Evolutionary conservation across 148 eudicot species (phyloP), one percentile per base, ranked within the genome.

Genomic region (Limonium bicolor): DNA sequence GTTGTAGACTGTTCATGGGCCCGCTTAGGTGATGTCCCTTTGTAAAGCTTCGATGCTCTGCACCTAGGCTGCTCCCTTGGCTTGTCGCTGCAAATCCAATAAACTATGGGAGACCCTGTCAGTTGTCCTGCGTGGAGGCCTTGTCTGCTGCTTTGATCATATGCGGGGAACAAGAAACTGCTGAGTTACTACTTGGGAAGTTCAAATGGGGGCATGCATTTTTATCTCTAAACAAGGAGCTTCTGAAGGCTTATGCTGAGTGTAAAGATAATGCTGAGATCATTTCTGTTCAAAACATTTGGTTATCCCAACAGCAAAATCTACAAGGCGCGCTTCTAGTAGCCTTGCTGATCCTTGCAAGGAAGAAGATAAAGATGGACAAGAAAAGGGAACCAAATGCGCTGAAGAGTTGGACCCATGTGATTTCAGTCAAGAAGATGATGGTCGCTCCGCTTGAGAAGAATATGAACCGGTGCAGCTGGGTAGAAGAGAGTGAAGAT

Each of bases 201-300:
- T 90, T 90, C 77, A 90, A 90, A 51, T 90, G 99, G 99, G 99
- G 99, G 10, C 99, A 90, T 65, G 93, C 93, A 1, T 90, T 90
- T 56, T 62, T 90, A 69, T 90, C 99, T 46, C 93, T 90, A 3
- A 90, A 90, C 61, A 77, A 83, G 68, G 94, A 85, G 56, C 73
- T 90, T 45, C 69, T 90, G 5, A 78, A 76, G 71, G 85, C 74
- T 16, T 90, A 90, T 41, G 66, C 93, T 5, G 62, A 73, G 45
- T 85, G 99, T 51, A 54, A 76, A 59, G 75, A 73, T 45, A 77
- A 94, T 53, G 80, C 72, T 48, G 95, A 78, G 41, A 81, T 90
- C 48, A 81, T 90, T 56, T 30, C 62, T 1, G 88, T 69, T 43
- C 99, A 90, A 51, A 90, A 90, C 58, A 50, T 67, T 12, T 90